A percentile compares a stretch with the other conserved stretches of the same genome.
These are phyloP conservation scores for Aspergillus persii DNA, from an alignment of 2,329 filamentous ascomycete genomes.

Conservation along the genomic window DNA sequence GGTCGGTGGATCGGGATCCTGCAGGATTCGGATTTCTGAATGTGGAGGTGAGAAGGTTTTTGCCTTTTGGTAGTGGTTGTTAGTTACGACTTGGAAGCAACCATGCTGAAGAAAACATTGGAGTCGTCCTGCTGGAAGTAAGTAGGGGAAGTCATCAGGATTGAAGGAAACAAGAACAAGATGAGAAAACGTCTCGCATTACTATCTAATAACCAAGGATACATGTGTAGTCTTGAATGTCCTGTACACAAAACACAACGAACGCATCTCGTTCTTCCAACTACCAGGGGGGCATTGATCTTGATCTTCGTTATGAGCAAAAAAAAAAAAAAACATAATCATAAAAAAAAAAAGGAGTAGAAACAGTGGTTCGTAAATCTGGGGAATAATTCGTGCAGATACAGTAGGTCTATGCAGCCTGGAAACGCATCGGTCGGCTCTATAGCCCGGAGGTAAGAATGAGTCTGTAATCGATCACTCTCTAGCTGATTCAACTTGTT, in stretches of 20 bases:
- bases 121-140: no score
- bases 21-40: not conserved
- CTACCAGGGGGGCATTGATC: not conserved
- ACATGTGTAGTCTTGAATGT: not conserved
- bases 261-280: not conserved
- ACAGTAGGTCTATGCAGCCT: not conserved
- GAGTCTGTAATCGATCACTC: not conserved
- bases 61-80: not conserved
- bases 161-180: not conserved
- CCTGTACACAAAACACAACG: not conserved
- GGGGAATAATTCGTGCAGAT: slow-evolving; percentile 5
- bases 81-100: no score
- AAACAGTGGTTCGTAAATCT: not conserved
- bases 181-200: not conserved
- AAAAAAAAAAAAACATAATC: not conserved
- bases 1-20: not conserved
- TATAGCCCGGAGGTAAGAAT: no score
- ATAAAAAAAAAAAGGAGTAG: not conserved
- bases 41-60: not conserved
- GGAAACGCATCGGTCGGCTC: not conserved
- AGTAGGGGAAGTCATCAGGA: no score
- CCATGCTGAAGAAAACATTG: no score
- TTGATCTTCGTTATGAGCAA: not conserved
- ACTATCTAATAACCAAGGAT: not conserved
- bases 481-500: slow-evolving; percentile 26